phyloP scores from a whole-genome alignment of 345 rosid species.

The Turritis glabra region DNA sequence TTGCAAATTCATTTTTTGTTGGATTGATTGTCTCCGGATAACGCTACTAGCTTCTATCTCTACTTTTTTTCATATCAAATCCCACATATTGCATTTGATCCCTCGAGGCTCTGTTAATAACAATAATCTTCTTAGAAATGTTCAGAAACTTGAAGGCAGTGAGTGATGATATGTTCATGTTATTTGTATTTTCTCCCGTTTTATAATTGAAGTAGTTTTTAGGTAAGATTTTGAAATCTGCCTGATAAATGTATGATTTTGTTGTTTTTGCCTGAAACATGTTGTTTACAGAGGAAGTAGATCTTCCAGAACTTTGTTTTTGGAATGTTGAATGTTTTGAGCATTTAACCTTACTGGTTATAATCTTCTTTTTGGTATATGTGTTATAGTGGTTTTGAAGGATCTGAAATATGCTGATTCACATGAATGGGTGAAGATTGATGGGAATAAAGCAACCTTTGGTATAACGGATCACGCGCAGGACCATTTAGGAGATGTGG shows the following conservation, averaged over 20 bases:
- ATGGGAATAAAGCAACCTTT: slow-evolving; percentile 69
- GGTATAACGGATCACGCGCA: slow-evolving; percentile 99
- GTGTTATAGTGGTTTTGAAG: slow-evolving; percentile 57
- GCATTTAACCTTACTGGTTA: slow-evolving; percentile 10
- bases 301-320: neutral
- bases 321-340: slow-evolving; percentile 34
- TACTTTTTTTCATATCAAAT: neutral
- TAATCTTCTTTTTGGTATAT: neutral
- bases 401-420: slow-evolving; percentile 84
- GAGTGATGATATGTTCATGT: neutral
- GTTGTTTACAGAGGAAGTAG: neutral
- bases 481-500: slow-evolving; percentile 96
- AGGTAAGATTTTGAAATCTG: neutral
- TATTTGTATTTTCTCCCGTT: neutral
- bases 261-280: neutral
- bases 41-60: neutral
- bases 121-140: neutral
- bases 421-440: slow-evolving; percentile 95
- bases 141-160: neutral
- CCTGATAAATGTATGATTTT: neutral
- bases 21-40: neutral
- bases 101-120: neutral
- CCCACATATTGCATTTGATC: slow-evolving; percentile 1
- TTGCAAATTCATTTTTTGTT: neutral
- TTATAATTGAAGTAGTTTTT: neutral